These are phyloP conservation scores for Arctostaphylos glauca DNA, from an alignment of 148 eudicot species.

Conservation along the genomic window DNA sequence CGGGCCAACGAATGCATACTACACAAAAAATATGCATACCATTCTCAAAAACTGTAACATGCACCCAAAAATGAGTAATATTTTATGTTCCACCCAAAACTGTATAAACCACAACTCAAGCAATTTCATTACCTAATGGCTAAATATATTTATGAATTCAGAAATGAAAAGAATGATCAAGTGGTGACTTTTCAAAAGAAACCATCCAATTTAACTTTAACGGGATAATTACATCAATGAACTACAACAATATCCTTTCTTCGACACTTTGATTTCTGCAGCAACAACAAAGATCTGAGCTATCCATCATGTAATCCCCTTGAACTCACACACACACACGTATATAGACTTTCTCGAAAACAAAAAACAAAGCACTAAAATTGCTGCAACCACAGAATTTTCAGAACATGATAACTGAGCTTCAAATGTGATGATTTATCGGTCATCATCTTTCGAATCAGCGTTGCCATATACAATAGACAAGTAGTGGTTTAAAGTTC, in stretches of 20 bases:
- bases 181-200: not conserved
- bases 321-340: not conserved
- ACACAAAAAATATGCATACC: no score
- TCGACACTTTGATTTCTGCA: not conserved
- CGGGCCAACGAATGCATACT: no score
- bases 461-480: slow-evolving; percentile 60
- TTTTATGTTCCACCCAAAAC: not conserved
- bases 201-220: not conserved
- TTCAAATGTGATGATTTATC: slow-evolving; percentile 19
- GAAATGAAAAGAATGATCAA: not conserved
- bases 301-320: not conserved
- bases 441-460: slow-evolving; percentile 33
- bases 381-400: not conserved
- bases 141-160: not conserved
- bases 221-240: not conserved
- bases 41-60: no score
- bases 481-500: slow-evolving; percentile 63
- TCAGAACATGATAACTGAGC: not conserved
- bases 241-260: not conserved
- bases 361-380: not conserved
- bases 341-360: not conserved
- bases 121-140: not conserved
- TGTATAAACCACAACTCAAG: not conserved
- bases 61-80: no score
- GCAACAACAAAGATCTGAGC: not conserved